Percentiles rank a stretch among this genome's conserved stretches.
phyloP scores from a whole-genome alignment of 148 eudicot species.

The Agrostemma githago region DNA sequence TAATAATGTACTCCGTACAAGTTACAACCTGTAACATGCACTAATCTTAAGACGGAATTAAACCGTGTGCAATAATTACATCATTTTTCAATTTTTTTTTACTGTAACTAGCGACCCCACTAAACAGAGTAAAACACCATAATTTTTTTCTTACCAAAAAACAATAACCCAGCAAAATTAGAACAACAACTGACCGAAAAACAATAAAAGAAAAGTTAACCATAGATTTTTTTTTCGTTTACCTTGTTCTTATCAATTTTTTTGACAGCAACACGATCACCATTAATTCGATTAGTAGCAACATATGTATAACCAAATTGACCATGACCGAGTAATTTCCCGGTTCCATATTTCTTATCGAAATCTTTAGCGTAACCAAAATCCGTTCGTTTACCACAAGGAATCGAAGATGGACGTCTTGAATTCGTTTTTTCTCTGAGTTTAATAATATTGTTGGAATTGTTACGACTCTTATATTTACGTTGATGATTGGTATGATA shows the following conservation, averaged over 20 bases:
- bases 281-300: slow-evolving; percentile 66
- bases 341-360: slow-evolving; percentile 55
- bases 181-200: neutral
- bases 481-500: slow-evolving; percentile 10
- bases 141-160: neutral
- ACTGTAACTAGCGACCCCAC: neutral
- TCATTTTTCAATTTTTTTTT: no score
- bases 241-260: slow-evolving; percentile 93
- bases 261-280: slow-evolving; percentile 94
- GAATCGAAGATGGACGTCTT: slow-evolving; percentile 36
- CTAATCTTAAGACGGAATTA: no score
- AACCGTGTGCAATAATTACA: no score
- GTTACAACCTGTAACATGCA: no score
- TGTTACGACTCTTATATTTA: slow-evolving; percentile 19
- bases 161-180: neutral
- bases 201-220: neutral
- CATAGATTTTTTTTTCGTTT: neutral
- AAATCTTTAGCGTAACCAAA: slow-evolving; percentile 86
- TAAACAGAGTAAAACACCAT: neutral
- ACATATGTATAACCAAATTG: slow-evolving; percentile 97
- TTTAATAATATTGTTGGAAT: slow-evolving; percentile 11
- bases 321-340: slow-evolving; percentile 93
- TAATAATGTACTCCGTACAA: no score
- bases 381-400: slow-evolving; percentile 84
- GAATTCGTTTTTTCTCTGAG: slow-evolving; percentile 18